A percentile compares a stretch with the other conserved stretches of the same genome.
Conservation (phyloP, 2,329 filamentous ascomycete species). For the Colletotrichum gigasporum region DNA sequence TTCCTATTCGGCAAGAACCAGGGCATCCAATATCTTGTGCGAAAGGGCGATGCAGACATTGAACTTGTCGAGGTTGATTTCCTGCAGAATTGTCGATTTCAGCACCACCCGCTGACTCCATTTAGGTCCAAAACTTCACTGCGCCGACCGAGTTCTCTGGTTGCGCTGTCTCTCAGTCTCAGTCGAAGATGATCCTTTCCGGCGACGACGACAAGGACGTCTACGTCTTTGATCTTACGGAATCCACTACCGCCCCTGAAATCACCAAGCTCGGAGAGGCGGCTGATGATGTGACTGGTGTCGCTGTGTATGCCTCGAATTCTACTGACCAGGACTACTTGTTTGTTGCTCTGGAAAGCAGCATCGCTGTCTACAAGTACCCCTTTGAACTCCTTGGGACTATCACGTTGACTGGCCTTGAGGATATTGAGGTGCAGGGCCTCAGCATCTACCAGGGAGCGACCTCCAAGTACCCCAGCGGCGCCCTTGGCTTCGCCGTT, state of each 20-base stretch:
- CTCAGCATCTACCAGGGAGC: slow-evolving; percentile 50
- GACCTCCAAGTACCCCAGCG: slow-evolving; percentile 45
- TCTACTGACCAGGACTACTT: slow-evolving; percentile 46
- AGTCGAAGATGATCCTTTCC: slow-evolving; percentile 50
- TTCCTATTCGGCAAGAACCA: slow-evolving; percentile 56
- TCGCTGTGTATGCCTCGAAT: slow-evolving; percentile 49
- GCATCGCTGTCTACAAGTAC: slow-evolving; percentile 49
- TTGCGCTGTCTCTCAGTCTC: slow-evolving; percentile 49
- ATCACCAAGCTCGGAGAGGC: slow-evolving; percentile 47
- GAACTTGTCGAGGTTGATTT: slow-evolving; percentile 48
- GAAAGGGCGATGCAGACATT: slow-evolving; percentile 36
- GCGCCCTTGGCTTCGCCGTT: slow-evolving; percentile 50
- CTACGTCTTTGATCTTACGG: slow-evolving; percentile 49
- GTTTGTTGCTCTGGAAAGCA: slow-evolving; percentile 49
- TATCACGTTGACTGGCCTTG: slow-evolving; percentile 45
- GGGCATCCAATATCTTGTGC: slow-evolving; percentile 49
- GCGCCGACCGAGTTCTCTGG: slow-evolving; percentile 52
- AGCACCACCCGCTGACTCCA: not conserved
- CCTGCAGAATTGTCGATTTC: rapidly evolving
- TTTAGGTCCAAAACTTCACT: slow-evolving; percentile 52
- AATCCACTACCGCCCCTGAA: slow-evolving; percentile 47
- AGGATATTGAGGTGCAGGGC: slow-evolving; percentile 54
- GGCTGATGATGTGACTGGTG: slow-evolving; percentile 48
- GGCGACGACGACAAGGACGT: slow-evolving; percentile 47
- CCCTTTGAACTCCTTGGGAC: slow-evolving; percentile 47